phyloP scores from a whole-genome alignment of 805 yeast species.

The Metschnikowia noctiluminum region DNA sequence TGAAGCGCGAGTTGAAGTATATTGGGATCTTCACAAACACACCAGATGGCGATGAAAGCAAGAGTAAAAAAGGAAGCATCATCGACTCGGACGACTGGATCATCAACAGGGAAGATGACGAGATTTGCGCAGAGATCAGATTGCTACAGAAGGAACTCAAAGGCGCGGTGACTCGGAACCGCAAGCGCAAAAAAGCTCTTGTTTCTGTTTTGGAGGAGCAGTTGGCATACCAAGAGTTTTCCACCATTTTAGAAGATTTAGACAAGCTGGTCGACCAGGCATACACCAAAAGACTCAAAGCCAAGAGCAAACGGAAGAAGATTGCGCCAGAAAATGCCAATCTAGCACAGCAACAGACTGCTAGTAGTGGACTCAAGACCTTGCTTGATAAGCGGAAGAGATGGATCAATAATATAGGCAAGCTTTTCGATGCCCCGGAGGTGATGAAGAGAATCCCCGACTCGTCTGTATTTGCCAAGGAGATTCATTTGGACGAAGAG shows the following conservation, averaged over 20 bases:
- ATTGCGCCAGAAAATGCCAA: constrained; percentile 21
- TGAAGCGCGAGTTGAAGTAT: constrained; percentile 81
- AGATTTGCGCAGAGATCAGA: constrained; percentile 81
- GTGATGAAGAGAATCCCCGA: constrained; percentile 75
- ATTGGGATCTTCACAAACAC: constrained; percentile 82
- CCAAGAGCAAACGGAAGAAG: constrained; percentile 64
- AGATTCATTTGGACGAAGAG: constrained; percentile 31
- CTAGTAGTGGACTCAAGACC: constrained; percentile 73
- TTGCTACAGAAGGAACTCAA: constrained; percentile 64
- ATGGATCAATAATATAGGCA: constrained; percentile 90
- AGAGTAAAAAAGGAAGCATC: constrained; percentile 24
- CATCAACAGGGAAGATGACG: constrained; percentile 85
- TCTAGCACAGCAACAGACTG: constrained; percentile 59
- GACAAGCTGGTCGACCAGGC: constrained; percentile 97
- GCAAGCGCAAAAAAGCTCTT: constrained; percentile 60
- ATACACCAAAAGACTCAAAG: constrained; percentile 76
- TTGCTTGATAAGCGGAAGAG: constrained; percentile 79
- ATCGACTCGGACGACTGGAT: constrained; percentile 70
- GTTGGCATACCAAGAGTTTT: constrained; percentile 92
- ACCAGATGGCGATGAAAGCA: constrained; percentile 29
- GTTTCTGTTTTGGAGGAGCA: constrained; percentile 79
- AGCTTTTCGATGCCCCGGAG: constrained; percentile 64
- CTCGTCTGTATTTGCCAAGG: constrained; percentile 50
- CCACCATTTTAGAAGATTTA: constrained; percentile 84
- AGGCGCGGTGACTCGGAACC: constrained; percentile 59